These are phyloP conservation scores for Fusarium sp. DNA, from an alignment of 2,329 filamentous ascomycete genomes.

Conservation along the genomic window DNA sequence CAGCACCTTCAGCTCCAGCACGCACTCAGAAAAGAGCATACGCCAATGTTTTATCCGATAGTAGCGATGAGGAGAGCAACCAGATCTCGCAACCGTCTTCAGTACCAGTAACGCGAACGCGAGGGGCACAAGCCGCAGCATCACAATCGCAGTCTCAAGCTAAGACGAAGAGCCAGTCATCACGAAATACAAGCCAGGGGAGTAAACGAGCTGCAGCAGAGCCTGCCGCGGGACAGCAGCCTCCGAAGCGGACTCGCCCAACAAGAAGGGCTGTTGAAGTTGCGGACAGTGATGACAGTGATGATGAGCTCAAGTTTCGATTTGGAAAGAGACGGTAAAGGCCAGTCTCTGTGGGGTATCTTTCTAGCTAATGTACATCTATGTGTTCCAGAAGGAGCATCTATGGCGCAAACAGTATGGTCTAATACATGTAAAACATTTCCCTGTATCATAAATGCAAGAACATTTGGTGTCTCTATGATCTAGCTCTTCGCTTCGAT, in stretches of 20 bases:
- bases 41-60: constrained; percentile 53
- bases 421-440: constrained; percentile 17
- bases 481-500: background rate
- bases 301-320: constrained; percentile 69
- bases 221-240: constrained; percentile 47
- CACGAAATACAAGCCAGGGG: constrained; percentile 46
- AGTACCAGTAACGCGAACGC: constrained; percentile 39
- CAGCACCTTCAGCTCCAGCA: constrained; percentile 22
- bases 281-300: constrained; percentile 63
- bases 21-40: constrained; percentile 37
- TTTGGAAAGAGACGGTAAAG: constrained; percentile 65
- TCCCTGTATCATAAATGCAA: background rate
- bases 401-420: constrained; percentile 27
- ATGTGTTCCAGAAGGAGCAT: constrained; percentile 29
- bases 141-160: constrained; percentile 51
- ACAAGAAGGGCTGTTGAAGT: constrained; percentile 54
- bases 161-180: constrained; percentile 49
- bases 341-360: constrained; percentile 49
- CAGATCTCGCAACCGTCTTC: constrained; percentile 10
- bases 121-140: constrained; percentile 30
- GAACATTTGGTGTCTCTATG: background rate
- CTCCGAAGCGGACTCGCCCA: constrained; percentile 52
- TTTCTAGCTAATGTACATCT: constrained; percentile 49
- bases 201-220: constrained; percentile 55
- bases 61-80: constrained; percentile 53